Conservation (phyloP, 2,329 filamentous ascomycete species). For the Fonsecaea pedrosoi region DNA sequence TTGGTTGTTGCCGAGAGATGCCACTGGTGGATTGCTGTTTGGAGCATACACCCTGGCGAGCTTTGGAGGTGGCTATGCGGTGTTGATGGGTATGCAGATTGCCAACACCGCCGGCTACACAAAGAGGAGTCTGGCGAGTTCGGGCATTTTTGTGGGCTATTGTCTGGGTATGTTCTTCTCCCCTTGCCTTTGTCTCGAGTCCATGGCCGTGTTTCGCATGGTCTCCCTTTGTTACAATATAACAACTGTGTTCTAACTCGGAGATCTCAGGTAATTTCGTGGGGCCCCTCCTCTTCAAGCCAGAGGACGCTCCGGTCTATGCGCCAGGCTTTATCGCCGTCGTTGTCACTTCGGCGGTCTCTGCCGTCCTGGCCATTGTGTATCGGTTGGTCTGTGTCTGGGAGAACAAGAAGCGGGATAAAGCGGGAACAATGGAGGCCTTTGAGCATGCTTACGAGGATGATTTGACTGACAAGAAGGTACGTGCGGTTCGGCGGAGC, state of each 20-base stretch:
- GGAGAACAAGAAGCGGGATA: slow-evolving; percentile 32
- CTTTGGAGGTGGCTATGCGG: slow-evolving; percentile 56
- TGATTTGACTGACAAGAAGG: slow-evolving; percentile 56
- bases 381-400: slow-evolving; percentile 39
- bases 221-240: slow-evolving; percentile 35
- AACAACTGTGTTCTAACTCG: slow-evolving; percentile 46
- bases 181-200: slow-evolving; percentile 39
- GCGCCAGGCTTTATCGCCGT: slow-evolving; percentile 45
- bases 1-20: slow-evolving; percentile 52
- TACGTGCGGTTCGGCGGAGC: not conserved
- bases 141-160: slow-evolving; percentile 38
- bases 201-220: slow-evolving; percentile 41
- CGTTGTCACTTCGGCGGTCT: slow-evolving; percentile 21
- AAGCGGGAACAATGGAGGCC: slow-evolving; percentile 48
- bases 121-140: slow-evolving; percentile 37
- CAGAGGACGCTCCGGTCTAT: slow-evolving; percentile 44
- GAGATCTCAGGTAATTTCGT: slow-evolving; percentile 28
- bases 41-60: slow-evolving; percentile 58
- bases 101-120: slow-evolving; percentile 43
- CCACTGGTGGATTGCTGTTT: slow-evolving; percentile 56
- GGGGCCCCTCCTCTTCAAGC: slow-evolving; percentile 29
- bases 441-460: slow-evolving; percentile 62
- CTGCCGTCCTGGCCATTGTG: slow-evolving; percentile 41
- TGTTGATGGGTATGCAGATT: slow-evolving; percentile 59
- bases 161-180: slow-evolving; percentile 51